A percentile compares a stretch with the other conserved stretches of the same genome.
These are phyloP conservation scores for Graphilbum ipis-grandicollis DNA, from an alignment of 2,329 filamentous ascomycete genomes.

Conservation along the genomic window DNA sequence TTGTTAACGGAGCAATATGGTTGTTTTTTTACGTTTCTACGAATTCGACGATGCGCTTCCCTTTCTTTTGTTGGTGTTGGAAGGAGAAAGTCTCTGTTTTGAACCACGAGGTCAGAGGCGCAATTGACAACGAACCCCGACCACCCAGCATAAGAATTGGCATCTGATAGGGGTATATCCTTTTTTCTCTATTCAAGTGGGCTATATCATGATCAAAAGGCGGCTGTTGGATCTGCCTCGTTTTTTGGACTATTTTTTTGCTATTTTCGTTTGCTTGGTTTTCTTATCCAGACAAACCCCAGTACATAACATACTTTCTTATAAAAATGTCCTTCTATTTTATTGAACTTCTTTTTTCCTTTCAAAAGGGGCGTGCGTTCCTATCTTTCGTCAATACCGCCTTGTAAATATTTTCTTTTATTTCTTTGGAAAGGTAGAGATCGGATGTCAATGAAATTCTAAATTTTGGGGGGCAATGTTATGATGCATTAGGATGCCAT, in stretches of 20 bases:
- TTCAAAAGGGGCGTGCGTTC: background rate
- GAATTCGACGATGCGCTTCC: conserved; percentile 1
- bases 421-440: too few relatives aligned
- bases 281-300: background rate
- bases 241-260: background rate
- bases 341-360: background rate
- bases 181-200: background rate
- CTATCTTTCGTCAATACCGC: too few relatives aligned
- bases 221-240: background rate
- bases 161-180: conserved; percentile 2
- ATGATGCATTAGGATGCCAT: too few relatives aligned
- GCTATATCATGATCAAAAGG: background rate
- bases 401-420: background rate
- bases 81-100: too few relatives aligned
- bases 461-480: too few relatives aligned
- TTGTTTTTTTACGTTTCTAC: background rate
- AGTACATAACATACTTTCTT: background rate
- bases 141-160: background rate
- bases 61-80: conserved; percentile 1
- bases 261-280: background rate
- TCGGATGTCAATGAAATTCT: too few relatives aligned
- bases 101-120: too few relatives aligned
- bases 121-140: too few relatives aligned
- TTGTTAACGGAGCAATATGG: background rate
- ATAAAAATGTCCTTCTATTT: background rate